A percentile compares a stretch with the other conserved stretches of the same genome.
Conservation (phyloP, 2,329 filamentous ascomycete genomes). For the Colletotrichum liriopes region DNA sequence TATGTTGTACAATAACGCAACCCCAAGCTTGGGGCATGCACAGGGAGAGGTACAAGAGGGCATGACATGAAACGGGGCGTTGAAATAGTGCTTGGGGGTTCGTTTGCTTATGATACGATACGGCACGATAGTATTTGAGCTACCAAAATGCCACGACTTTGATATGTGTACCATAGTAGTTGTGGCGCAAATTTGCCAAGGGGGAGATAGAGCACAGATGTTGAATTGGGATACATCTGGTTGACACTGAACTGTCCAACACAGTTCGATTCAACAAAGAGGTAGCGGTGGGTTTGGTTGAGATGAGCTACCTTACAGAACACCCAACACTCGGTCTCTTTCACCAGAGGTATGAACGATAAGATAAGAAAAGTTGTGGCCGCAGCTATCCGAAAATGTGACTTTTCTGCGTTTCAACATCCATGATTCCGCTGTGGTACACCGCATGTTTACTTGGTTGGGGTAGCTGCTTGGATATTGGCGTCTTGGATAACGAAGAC, state of each 20-base stretch:
- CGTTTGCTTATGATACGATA: slow-evolving; percentile 1
- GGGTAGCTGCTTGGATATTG: neutral
- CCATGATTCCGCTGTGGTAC: neutral
- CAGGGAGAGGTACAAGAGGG: neutral
- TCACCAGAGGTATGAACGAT: no score
- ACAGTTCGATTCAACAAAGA: slow-evolving; percentile 22
- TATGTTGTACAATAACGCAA: slow-evolving; percentile 17
- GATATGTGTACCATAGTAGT: neutral
- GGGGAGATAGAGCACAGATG: neutral
- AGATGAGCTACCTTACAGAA: neutral
- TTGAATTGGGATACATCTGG: neutral
- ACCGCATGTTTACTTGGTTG: neutral
- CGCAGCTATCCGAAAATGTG: neutral
- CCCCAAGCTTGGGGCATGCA: neutral
- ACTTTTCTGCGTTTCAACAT: neutral
- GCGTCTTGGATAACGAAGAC: no score
- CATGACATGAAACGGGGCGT: slow-evolving; percentile 12
- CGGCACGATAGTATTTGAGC: neutral
- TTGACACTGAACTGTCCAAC: neutral
- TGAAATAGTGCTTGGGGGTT: neutral
- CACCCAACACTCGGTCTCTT: neutral
- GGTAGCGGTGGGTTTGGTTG: slow-evolving; percentile 29
- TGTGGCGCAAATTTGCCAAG: neutral
- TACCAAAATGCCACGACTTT: slow-evolving; percentile 12
- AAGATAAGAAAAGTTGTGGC: neutral